phyloP scores from a whole-genome alignment of 2,329 filamentous ascomycete genomes.

The Fusarium sp. region DNA sequence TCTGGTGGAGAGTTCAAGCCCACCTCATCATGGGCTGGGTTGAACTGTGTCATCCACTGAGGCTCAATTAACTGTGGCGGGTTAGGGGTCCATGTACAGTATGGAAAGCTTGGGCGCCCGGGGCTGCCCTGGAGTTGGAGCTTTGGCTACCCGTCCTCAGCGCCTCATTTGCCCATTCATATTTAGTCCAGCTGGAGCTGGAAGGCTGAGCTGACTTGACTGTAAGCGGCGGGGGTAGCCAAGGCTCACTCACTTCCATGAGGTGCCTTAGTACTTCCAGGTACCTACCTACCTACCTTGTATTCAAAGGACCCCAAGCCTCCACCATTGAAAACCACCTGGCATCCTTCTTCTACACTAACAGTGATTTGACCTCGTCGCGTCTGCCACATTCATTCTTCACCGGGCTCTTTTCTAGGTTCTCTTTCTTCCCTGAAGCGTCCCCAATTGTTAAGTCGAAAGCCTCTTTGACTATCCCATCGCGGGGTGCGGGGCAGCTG shows the following conservation, averaged over 20 bases:
- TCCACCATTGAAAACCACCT: slow-evolving; percentile 17
- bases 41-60: slow-evolving; percentile 16
- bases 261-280: too few species aligned
- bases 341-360: neutral
- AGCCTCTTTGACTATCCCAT: slow-evolving; percentile 1
- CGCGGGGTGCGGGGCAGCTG: slow-evolving; percentile 44
- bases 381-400: neutral
- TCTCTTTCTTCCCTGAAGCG: neutral
- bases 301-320: neutral
- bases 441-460: neutral
- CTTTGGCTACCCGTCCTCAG: slow-evolving; percentile 6
- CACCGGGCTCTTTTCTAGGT: neutral
- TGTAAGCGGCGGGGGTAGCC: slow-evolving; percentile 12
- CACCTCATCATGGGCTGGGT: neutral
- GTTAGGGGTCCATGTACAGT: neutral
- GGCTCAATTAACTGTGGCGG: slow-evolving; percentile 29
- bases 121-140: slow-evolving; percentile 8
- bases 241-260: slow-evolving; percentile 15
- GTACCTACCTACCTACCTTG: neutral
- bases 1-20: slow-evolving; percentile 4
- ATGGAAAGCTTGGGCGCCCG: slow-evolving; percentile 16
- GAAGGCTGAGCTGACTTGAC: slow-evolving; percentile 1
- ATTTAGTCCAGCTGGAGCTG: neutral
- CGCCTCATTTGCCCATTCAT: slow-evolving; percentile 9
- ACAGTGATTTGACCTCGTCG: neutral